Evolutionary conservation across 768 basidiomycete genomes (phyloP), one percentile per base, ranked within the genome.

Genomic region (Leccinum disarticulatum): DNA sequence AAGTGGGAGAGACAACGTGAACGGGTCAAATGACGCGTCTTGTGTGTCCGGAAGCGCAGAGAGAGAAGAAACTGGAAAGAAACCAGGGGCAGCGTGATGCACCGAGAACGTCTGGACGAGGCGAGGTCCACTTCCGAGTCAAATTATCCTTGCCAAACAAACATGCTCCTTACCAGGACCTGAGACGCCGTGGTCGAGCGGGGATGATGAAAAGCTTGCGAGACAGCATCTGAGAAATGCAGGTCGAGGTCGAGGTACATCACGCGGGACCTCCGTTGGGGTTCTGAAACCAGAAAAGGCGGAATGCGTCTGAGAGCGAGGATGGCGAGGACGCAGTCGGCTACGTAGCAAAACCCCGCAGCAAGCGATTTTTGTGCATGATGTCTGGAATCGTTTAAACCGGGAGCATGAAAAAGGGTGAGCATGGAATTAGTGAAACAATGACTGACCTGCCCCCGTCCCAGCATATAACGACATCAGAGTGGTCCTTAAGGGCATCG

Each of bases 191-290:
- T 64, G 9, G 76, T 66, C 1, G 77, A 72, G 25, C 66, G 65
- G 2, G 80, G 74, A 1, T 77, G 74, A 58, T 80, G 73, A 69
- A 93, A 91, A 0, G 93, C 91, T 41, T 89, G 82, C 0, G 90
- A 88, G 49, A 95, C 93, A 0, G 85, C 93, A 67, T 97, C 94
- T 4, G 90, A 91, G 66, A 92, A 94, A 71, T 98, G 95, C 3
- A 97, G 79, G 70, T 98, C 95, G 9, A 98, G 76, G 69, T 98
- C 95, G 52, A 98, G 80, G 74, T 97, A 97, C 84, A 98, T 86
- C 11, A 95, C 80, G 3, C 90, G 83, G 1, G 83, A 79, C 61
- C 80, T 82, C 56, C 74, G 69, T 31, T 60, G 53, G 17, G 70
- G 47, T n/a, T 67, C 28, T 19, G 56, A 25, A 49, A 59, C 55